These are phyloP conservation scores for Antarctomyces pellizariae DNA, from an alignment of 495 filamentous ascomycete species.

Conservation along the genomic window DNA sequence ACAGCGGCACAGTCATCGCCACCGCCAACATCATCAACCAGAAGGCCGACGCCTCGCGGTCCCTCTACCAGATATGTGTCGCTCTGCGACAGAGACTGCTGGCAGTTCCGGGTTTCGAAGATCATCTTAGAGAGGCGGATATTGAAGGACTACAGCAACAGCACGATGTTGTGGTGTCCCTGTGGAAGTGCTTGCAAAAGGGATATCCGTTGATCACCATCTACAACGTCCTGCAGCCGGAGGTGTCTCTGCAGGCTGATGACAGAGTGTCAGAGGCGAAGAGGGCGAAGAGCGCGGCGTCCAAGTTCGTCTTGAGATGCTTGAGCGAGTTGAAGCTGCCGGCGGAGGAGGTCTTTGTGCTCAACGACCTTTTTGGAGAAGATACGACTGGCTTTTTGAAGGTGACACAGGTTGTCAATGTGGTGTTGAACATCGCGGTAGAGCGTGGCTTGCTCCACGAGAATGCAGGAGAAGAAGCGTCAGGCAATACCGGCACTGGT, in stretches of 20 bases:
- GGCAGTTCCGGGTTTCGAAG: constrained; percentile 62
- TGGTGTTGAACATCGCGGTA: constrained; percentile 69
- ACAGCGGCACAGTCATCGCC: constrained; percentile 38
- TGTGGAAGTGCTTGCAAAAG: constrained; percentile 72
- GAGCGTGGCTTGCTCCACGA: constrained; percentile 44
- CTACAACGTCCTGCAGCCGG: constrained; percentile 62
- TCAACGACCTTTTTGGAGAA: constrained; percentile 74
- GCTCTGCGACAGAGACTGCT: constrained; percentile 55
- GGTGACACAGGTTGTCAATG: constrained; percentile 58
- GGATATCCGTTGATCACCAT: constrained; percentile 72
- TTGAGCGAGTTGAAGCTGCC: constrained; percentile 44
- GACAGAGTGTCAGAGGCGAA: constrained; percentile 34
- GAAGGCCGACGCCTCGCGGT: constrained; percentile 63
- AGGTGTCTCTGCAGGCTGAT: constrained; percentile 34
- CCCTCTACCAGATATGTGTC: constrained; percentile 87
- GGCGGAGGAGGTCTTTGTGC: constrained; percentile 66
- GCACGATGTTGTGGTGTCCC: constrained; percentile 61
- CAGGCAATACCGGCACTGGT: constrained; percentile 18
- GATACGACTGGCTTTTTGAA: constrained; percentile 97
- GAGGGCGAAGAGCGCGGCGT: constrained; percentile 33
- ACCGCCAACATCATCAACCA: constrained; percentile 89
- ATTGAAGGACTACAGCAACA: constrained; percentile 29
- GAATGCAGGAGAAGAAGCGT: constrained; percentile 22
- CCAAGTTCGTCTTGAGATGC: constrained; percentile 31
- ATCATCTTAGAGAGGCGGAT: constrained; percentile 37